Conservation (phyloP, 495 filamentous ascomycete species). For the Corynascus novoguineensis region DNA sequence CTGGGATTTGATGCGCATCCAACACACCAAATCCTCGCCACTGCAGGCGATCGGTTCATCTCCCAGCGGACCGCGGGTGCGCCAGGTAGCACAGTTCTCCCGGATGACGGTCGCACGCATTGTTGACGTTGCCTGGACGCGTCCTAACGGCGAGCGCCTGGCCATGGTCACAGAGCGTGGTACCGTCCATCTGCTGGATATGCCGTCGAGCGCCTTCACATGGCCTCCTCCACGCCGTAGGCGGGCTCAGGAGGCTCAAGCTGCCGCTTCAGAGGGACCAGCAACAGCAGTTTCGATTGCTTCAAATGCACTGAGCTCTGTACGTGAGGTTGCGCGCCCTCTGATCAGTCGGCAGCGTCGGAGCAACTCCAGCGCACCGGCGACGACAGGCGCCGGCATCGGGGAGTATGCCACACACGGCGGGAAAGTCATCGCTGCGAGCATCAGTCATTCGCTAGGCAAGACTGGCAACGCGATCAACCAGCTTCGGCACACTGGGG, state of each 20-base stretch:
- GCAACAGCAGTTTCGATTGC: conserved; percentile 50
- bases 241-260: conserved; percentile 39
- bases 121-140: conserved; percentile 82
- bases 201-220: conserved; percentile 74
- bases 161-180: conserved; percentile 86
- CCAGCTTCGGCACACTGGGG: conserved; percentile 74
- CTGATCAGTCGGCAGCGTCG: conserved; percentile 46
- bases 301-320: conserved; percentile 60
- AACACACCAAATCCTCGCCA: conserved; percentile 49
- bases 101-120: conserved; percentile 87
- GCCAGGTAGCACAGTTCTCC: conserved; percentile 78
- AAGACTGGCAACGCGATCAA: conserved; percentile 73
- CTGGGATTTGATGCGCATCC: conserved; percentile 83
- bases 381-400: conserved; percentile 50
- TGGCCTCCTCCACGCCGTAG: conserved; percentile 81
- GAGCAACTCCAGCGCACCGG: conserved; percentile 40
- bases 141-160: conserved; percentile 70
- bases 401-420: conserved; percentile 65
- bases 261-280: conserved; percentile 33
- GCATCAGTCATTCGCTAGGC: conserved; percentile 76
- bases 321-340: conserved; percentile 51
- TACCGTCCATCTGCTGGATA: conserved; percentile 86
- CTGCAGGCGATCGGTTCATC: conserved; percentile 37
- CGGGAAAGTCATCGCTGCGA: conserved; percentile 73
- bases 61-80: conserved; percentile 49